These are phyloP conservation scores for Colletotrichum coccodes DNA, from an alignment of 2,329 filamentous ascomycete genomes.

Conservation along the genomic window DNA sequence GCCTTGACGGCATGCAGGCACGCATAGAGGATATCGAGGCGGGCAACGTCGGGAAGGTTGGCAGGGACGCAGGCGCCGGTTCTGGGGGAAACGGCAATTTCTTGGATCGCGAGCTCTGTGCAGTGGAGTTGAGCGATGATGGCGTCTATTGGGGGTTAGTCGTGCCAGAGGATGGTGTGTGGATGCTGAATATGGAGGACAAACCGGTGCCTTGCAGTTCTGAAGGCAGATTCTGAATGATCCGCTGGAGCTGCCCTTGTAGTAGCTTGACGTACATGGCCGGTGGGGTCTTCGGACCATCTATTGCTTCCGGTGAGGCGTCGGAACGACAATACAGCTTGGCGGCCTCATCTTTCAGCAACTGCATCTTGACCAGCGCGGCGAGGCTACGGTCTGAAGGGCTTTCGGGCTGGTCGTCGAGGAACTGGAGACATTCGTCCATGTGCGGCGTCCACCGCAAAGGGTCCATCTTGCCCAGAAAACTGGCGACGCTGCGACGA, in stretches of 20 bases:
- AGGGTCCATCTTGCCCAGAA: conserved; percentile 51
- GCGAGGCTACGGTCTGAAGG: conserved; percentile 58
- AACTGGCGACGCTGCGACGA: background rate
- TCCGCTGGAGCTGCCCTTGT: conserved; percentile 37
- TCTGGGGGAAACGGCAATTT: conserved; percentile 40
- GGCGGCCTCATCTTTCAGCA: conserved; percentile 39
- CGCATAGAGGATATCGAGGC: conserved; percentile 40
- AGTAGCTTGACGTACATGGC: conserved; percentile 43
- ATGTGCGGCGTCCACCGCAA: conserved; percentile 65
- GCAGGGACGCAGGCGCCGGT: conserved; percentile 23
- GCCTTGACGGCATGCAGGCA: conserved; percentile 40
- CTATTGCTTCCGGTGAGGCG: background rate
- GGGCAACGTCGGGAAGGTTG: conserved; percentile 36
- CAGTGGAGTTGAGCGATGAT: conserved; percentile 46
- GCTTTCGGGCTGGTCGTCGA: conserved; percentile 53
- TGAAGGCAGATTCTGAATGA: conserved; percentile 37
- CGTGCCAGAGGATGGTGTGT: background rate
- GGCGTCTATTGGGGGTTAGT: conserved; percentile 39
- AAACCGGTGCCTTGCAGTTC: conserved; percentile 42
- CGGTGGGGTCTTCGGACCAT: conserved; percentile 30
- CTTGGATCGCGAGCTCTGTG: conserved; percentile 49
- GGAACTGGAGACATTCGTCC: conserved; percentile 60
- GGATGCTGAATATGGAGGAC: too few relatives aligned
- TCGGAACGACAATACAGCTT: conserved; percentile 38
- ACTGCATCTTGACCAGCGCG: conserved; percentile 48